Base-by-base conservation (phyloP, 306 rosid species). In the Hippophae gyantsensis region DNA sequence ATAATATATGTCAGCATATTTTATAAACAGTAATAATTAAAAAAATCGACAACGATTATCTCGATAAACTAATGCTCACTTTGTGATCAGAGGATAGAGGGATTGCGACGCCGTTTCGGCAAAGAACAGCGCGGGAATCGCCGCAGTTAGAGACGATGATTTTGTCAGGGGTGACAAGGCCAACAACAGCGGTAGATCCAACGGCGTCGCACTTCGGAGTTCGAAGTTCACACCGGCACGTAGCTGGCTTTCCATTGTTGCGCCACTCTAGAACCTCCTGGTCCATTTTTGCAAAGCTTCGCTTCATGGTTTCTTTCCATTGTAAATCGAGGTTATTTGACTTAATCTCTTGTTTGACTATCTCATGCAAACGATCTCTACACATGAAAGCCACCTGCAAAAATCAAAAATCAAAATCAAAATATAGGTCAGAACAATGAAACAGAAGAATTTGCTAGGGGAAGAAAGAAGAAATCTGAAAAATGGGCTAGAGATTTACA, bases 71-170 rank as follows among this genome's bases (percentile, higher is more conserved):
- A 2, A 46, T 8, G 44, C 59, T 6, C 60, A 84, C 98, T 85
- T 92, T 92, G 67, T 92, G 99, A 60, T 92, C 97, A 51, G 74
- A 75, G 54, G 99, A 92, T 5, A 92, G 89, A 0, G 97, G 94
- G 13, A 88, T 25, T 5, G 83, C 86, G 13, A 65, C 67, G 63
- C 90, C 89, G 44, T 49, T 69, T 0, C 95, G 88, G 77, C 83
- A 85, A 41, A 92, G 99, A 0, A 92, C 94, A 0, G 97, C 97
- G 7, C 99, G 90, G 4, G 99, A 92, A 23, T 92, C 95, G 14
- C 99, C 99, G 52, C 99, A 88, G 67, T 92, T 92, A 3, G 99
- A 74, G 56, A 92, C 83, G 50, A 92, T 40, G 32, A 92, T 12
- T 49, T 84, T 88, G 13, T 88, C 80, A 7, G 82, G 78, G 0